Evolutionary conservation across 2,329 filamentous ascomycete species (phyloP), one percentile per base, ranked within the genome.

Genomic region (Penicillium sp.): DNA sequence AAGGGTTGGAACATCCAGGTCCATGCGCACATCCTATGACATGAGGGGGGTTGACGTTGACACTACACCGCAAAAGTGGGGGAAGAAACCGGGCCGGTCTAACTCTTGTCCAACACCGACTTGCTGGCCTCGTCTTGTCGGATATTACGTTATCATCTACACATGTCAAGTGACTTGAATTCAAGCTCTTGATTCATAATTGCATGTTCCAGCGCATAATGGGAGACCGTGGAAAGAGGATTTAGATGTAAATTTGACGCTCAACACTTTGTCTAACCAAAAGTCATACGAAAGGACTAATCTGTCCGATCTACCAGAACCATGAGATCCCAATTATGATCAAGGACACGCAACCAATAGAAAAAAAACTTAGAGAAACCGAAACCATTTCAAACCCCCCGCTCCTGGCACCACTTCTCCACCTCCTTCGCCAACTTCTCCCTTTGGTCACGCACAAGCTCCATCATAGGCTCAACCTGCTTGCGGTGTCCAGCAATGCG

Each of bases 391-490:
- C 61, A 76, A 47, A 76, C 76, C 6, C 77, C 76, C 27, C 78
- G 70, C 60, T 80, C 78, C 59, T 76, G 67, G 53, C 78, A 80
- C 73, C 77, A 81, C 58, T 66, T 72, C 63, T 75, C 71, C 31
- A 81, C 78, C 64, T 81, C 78, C 54, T 60, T 67, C 4, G 70
- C 70, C 52, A 73, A 42, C 51, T 73, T 73, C 14, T 71, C 70
- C 56, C 59, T 67, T 49, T 73, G 71, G 21, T 71, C 70, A 22
- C 67, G 66, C 10, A 73, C 71, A 56, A 69, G 64, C 54, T 72
- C 71, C 70, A 73, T 73, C 67, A 73, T 73, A 19, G 71, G 71
- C 65, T 72, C 71, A 8, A 73, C 67, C 57, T 74, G 67, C 55
- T 78, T 79, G 48, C 69, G 65, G 46, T 68, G 65, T 8, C 63